These are phyloP conservation scores for Coffea eugenioides DNA, from an alignment of 257 asterid genomes.

Conservation along the genomic window DNA sequence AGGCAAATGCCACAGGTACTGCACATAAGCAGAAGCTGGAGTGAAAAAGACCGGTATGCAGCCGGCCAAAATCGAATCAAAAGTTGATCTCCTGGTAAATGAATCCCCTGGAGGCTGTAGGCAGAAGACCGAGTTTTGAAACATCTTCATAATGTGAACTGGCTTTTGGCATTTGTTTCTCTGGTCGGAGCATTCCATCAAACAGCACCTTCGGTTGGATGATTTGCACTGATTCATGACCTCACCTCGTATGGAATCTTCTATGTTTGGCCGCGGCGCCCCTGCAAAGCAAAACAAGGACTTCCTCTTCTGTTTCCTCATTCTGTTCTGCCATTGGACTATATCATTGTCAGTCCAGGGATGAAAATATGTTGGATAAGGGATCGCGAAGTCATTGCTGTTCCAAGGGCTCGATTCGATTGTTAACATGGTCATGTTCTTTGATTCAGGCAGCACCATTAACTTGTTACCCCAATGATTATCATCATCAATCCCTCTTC, in stretches of 20 bases:
- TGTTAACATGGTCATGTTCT: slow-evolving; percentile 64
- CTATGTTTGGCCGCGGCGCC: slow-evolving; percentile 60
- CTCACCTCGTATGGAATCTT: slow-evolving; percentile 56
- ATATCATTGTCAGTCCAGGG: slow-evolving; percentile 58
- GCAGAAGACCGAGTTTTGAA: slow-evolving; percentile 63
- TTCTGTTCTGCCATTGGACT: slow-evolving; percentile 48
- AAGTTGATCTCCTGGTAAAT: slow-evolving; percentile 69
- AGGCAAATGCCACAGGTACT: slow-evolving; percentile 83
- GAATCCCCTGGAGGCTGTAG: slow-evolving; percentile 91
- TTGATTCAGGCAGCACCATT: slow-evolving; percentile 59
- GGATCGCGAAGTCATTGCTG: slow-evolving; percentile 73
- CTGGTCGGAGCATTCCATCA: slow-evolving; percentile 52
- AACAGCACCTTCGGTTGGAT: slow-evolving; percentile 35
- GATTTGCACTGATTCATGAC: slow-evolving; percentile 65
- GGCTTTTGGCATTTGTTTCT: slow-evolving; percentile 64
- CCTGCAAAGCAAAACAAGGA: slow-evolving; percentile 67
- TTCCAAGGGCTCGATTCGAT: slow-evolving; percentile 90
- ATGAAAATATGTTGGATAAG: slow-evolving; percentile 87
- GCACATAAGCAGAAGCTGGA: slow-evolving; percentile 78
- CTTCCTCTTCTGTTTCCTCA: slow-evolving; percentile 47
- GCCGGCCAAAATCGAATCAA: slow-evolving; percentile 78
- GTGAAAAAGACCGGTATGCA: slow-evolving; percentile 85
- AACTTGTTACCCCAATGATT: slow-evolving; percentile 72
- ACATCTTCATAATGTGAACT: slow-evolving; percentile 53
- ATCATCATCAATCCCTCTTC: slow-evolving; percentile 43